These are phyloP conservation scores for Camelina hispida DNA, from an alignment of 345 rosid genomes.

Conservation along the genomic window DNA sequence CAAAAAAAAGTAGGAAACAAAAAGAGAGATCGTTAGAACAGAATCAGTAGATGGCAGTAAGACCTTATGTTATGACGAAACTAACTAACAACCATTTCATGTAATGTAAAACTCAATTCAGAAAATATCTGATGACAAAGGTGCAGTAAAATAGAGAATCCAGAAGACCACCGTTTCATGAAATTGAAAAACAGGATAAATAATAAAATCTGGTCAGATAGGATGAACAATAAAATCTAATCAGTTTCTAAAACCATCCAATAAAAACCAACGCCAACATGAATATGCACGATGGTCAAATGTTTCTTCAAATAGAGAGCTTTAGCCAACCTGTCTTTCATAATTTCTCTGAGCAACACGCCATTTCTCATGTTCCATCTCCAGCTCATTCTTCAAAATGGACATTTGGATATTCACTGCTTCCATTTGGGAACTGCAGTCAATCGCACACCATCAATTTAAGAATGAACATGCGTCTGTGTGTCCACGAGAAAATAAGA, in stretches of 20 bases:
- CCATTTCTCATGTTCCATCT: slow-evolving; percentile 77
- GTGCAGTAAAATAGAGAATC: slow-evolving; percentile 8
- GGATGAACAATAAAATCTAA: neutral
- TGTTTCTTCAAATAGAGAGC: slow-evolving; percentile 14
- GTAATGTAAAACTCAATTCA: neutral
- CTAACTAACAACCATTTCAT: slow-evolving; percentile 13
- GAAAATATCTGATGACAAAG: slow-evolving; percentile 11
- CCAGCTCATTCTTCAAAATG: slow-evolving; percentile 69
- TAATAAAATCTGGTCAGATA: neutral
- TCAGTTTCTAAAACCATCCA: slow-evolving; percentile 3
- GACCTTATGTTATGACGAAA: neutral
- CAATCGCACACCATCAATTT: slow-evolving; percentile 25
- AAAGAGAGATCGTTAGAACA: slow-evolving; percentile 7
- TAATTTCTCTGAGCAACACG: slow-evolving; percentile 83
- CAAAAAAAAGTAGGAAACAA: slow-evolving; percentile 25
- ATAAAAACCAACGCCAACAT: slow-evolving; percentile 21
- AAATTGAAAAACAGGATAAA: neutral
- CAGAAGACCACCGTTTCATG: slow-evolving; percentile 13
- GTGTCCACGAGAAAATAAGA: slow-evolving; percentile 14
- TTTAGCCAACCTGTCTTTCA: slow-evolving; percentile 83
- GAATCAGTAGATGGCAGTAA: slow-evolving; percentile 8
- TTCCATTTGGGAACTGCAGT: slow-evolving; percentile 69
- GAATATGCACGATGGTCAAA: slow-evolving; percentile 27
- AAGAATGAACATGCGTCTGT: slow-evolving; percentile 21
- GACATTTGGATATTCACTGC: slow-evolving; percentile 69